Base-by-base conservation (phyloP, 1,284 basidiomycete species). In the Irpex sp. region DNA sequence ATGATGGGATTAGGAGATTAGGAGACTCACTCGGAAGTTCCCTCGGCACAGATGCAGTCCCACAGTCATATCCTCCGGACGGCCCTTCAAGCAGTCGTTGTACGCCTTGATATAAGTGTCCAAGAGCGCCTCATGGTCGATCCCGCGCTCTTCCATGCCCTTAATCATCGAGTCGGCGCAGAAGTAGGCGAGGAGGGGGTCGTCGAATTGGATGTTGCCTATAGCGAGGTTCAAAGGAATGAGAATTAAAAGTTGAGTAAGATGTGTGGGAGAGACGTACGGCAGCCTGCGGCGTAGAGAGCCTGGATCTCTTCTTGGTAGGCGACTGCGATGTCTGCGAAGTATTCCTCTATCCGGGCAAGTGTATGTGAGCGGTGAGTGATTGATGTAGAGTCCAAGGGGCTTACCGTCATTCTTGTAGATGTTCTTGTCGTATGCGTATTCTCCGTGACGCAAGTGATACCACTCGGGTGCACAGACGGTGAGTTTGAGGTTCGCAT, bases 1-100 rank as follows among this genome's bases (percentile, higher is more conserved):
- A 44, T 2, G 26, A 26, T 26, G 26, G 26, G 26, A 36, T 17
- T 26, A 17, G 40, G 31, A n/a, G 9, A 37, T 57, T 49, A 55
- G n/a, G 26, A 40, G 15, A 36, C 60, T 34, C 51, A 83, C 84
- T 75, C 79, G 87, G 79, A 86, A 93, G 78, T 94, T 94, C 21
- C 91, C 91, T 60, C 92, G 82, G 75, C 91, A 93, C 67, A 92
- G 82, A 73, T 94, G 92, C 36, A 93, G 75, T 8, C 89, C 85
- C 36, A 89, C 77, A 48, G 77, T 83, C 78, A 94, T 81, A 76
- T 93, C 90, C 40, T 69, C 68, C 1, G 89, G 88, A 49, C 84
- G 82, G 59, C 77, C 79, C 63, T 79, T 74, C 11, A 92, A 79
- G 65, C 83, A 85, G 54, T 86, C 79, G 74, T 92, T 92, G 79